A percentile compares a stretch with the other conserved stretches of the same genome.
phyloP scores from a whole-genome alignment of 306 rosid genomes.

The Quercus aquifolioides region DNA sequence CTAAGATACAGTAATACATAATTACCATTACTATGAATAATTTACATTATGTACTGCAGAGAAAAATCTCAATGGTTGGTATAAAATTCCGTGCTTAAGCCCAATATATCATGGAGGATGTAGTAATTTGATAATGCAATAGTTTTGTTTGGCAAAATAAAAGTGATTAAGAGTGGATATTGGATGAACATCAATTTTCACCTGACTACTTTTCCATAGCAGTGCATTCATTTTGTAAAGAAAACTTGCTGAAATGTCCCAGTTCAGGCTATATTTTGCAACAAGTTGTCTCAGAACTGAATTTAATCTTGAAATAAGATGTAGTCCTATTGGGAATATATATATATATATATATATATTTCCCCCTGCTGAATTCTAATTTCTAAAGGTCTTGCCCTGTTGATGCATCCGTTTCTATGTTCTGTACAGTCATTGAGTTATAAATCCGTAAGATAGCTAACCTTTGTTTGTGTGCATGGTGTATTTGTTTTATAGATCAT shows the following conservation, averaged over 20 bases:
- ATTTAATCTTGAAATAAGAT: not conserved
- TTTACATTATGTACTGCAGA: not conserved
- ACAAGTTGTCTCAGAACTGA: not conserved
- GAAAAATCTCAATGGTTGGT: not conserved
- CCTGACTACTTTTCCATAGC: not conserved
- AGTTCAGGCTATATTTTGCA: not conserved
- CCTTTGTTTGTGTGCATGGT: not conserved
- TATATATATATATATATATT: not conserved
- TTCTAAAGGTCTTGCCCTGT: not conserved
- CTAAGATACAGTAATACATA: not conserved
- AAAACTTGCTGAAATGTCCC: not conserved
- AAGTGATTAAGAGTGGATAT: not conserved
- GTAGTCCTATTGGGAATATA: not conserved
- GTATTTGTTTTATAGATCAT: slow-evolving; percentile 51
- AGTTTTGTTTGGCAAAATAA: not conserved
- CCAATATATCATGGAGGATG: not conserved
- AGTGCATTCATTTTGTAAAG: not conserved
- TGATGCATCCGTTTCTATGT: not conserved
- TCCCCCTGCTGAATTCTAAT: not conserved
- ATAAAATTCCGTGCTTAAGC: not conserved
- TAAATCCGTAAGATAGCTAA: not conserved
- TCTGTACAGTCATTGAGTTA: slow-evolving; percentile 1
- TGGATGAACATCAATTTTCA: not conserved
- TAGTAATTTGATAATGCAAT: not conserved
- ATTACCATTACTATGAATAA: not conserved